phyloP scores from a whole-genome alignment of 2,329 filamentous ascomycete species.

The Colletotrichum lindemuthianum region DNA sequence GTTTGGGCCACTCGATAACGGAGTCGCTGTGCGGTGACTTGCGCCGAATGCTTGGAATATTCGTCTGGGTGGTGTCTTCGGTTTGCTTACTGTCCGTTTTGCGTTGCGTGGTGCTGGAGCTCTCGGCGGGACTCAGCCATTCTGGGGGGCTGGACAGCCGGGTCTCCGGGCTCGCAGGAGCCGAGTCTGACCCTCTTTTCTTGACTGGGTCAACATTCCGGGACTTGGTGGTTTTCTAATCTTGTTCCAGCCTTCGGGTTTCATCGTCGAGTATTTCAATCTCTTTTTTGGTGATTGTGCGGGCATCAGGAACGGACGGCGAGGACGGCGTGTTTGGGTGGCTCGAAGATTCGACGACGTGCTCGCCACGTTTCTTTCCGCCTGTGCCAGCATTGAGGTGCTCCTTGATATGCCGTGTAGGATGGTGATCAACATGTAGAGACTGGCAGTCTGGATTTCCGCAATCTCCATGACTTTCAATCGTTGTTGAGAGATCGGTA shows the following conservation, averaged over 20 bases:
- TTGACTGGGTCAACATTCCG: conserved; percentile 27
- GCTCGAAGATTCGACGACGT: too few species aligned
- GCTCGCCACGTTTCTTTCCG: background rate
- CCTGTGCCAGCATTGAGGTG: conserved; percentile 43
- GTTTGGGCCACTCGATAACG: conserved; percentile 27
- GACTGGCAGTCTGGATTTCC: conserved; percentile 43
- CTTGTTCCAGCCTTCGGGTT: background rate
- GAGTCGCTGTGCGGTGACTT: background rate
- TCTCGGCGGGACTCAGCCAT: conserved; percentile 9
- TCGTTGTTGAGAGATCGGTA: conserved; percentile 32
- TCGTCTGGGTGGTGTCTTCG: conserved; percentile 11
- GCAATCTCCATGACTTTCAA: conserved; percentile 39
- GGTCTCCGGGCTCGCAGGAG: background rate
- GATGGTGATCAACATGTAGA: conserved; percentile 39
- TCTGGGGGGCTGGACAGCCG: conserved; percentile 13
- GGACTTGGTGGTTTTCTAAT: conserved; percentile 19
- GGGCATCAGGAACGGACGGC: too few species aligned
- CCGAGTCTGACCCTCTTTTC: conserved; percentile 7
- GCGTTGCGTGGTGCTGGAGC: background rate
- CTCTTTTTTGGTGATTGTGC: too few species aligned
- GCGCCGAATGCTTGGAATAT: background rate
- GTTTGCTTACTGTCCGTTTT: background rate
- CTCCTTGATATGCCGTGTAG: conserved; percentile 47
- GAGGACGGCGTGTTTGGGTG: too few species aligned
- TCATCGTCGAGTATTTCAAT: too few species aligned